Evolutionary conservation across 192 early-diverging fungal species (phyloP), one percentile per base, ranked within the genome.

Genomic region (Phycomyces nitens): DNA sequence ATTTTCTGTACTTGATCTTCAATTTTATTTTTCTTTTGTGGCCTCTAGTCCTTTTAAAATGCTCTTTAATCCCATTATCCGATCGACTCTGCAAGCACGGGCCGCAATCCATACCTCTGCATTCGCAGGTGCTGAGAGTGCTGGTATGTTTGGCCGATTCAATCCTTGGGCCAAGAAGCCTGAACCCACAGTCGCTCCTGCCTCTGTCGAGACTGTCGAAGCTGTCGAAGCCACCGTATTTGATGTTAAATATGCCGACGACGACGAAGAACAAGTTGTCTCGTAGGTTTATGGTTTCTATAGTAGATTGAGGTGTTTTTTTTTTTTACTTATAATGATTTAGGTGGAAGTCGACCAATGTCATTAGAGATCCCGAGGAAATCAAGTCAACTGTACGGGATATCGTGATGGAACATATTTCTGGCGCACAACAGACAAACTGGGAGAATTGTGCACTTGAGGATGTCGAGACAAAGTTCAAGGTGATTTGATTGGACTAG

Each of bases 391-490:
- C 9, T 8, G 53, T 76, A 14, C 27, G 60, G 10, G 40, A 56
- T 21, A 52, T 72, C 29, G 54, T 76, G 8, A 44, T 64, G 51
- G 50, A 68, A 44, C 43, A 67, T 47, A 49, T 65, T 22, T n/a
- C 40, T 14, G 53, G 51, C 0, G 26, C 57, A 27, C 40, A 52
- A 10, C 58, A 65, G 34, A 26, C 58, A 42, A 54, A 73, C 38
- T 77, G 58, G 64, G 41, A 55, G 15, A 53, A 57, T n/a, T 9
- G 60, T 0, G 24, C 60, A 29, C 63, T 67, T 47, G 5, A 53
- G 23, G 68, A 77, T 53, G n/a, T 56, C 18, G 60, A 58, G 56
- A 51, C 65, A 29, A 77, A 77, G 55, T 77, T 71, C 66, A 64
- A 70, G 54, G 72, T 77, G 68, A 62, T 6, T 47, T 6, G 3